A percentile compares a stretch with the other conserved stretches of the same genome.
Conservation (phyloP, 352 stramenopile genomes). For the Pythium dissotocum region DNA sequence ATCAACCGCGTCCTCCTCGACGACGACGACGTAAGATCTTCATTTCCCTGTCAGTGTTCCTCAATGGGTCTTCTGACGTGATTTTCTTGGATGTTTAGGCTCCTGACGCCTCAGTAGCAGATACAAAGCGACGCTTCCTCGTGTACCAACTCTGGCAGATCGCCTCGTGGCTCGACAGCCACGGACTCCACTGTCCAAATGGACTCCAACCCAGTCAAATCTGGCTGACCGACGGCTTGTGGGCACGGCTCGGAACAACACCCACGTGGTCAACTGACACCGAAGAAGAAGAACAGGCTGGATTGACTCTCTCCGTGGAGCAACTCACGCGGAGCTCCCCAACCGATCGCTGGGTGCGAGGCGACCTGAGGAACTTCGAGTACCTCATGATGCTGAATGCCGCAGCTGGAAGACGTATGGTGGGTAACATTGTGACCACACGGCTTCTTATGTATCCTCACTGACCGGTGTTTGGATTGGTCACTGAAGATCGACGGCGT, state of each 20-base stretch:
- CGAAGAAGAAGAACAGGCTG: not conserved
- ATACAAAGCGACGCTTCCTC: conserved; percentile 69
- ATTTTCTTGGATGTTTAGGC: conserved; percentile 10
- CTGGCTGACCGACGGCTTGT: conserved; percentile 51
- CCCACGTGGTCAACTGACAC: not conserved
- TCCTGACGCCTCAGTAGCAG: conserved; percentile 36
- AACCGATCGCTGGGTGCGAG: conserved; percentile 88
- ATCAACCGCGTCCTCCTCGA: conserved; percentile 67
- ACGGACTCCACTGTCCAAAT: conserved; percentile 38
- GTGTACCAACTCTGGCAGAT: conserved; percentile 60
- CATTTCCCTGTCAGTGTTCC: not conserved
- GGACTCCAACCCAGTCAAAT: conserved; percentile 45
- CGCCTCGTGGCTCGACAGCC: conserved; percentile 48
- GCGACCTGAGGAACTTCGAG: conserved; percentile 91
- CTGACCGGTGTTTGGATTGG: not conserved
- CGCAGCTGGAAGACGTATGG: conserved; percentile 85
- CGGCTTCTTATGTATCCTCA: too few relatives aligned
- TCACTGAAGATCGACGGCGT: conserved; percentile 53
- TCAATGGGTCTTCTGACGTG: conserved; percentile 1
- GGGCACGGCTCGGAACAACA: conserved; percentile 41
- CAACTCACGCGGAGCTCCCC: conserved; percentile 35
- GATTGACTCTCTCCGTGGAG: conserved; percentile 16
- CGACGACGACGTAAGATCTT: conserved; percentile 29
- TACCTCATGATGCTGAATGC: conserved; percentile 93
- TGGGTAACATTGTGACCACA: conserved; percentile 10